phyloP scores from a whole-genome alignment of 441 rosid species.

The Brassica hybrid region DNA sequence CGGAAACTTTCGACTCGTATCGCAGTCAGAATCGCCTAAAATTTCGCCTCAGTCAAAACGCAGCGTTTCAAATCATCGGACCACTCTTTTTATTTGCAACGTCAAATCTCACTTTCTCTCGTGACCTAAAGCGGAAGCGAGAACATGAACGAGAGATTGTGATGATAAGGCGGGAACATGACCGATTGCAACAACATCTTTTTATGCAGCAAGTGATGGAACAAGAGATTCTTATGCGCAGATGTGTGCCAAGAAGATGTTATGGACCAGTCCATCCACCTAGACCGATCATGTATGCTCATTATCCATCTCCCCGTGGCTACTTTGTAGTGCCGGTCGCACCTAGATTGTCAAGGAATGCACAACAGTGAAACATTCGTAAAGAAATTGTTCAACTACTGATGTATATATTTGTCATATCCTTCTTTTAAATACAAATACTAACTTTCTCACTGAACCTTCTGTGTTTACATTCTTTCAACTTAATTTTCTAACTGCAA shows the following conservation, averaged over 20 bases:
- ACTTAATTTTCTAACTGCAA: not conserved
- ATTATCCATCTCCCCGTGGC: not conserved
- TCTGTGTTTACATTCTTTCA: not conserved
- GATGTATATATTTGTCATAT: not conserved
- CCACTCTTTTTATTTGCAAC: too few relatives aligned
- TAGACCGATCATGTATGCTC: not conserved
- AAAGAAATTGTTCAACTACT: not conserved
- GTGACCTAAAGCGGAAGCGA: not conserved
- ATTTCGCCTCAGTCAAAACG: too few relatives aligned
- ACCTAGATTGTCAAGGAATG: not conserved
- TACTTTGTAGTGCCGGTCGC: not conserved
- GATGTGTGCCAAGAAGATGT: constrained; percentile 1
- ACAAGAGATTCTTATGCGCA: not conserved
- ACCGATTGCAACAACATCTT: not conserved
- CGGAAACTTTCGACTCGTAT: too few relatives aligned
- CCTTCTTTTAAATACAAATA: not conserved
- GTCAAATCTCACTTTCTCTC: not conserved
- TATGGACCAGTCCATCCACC: not conserved
- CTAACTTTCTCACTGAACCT: not conserved
- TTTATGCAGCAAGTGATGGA: not conserved
- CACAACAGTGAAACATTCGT: not conserved
- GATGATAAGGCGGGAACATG: not conserved
- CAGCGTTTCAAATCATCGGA: too few relatives aligned
- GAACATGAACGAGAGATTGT: constrained; percentile 1
- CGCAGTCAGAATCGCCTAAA: too few relatives aligned